phyloP scores from a whole-genome alignment of 805 yeast genomes.

The Blastobotrys chiropterorum region DNA sequence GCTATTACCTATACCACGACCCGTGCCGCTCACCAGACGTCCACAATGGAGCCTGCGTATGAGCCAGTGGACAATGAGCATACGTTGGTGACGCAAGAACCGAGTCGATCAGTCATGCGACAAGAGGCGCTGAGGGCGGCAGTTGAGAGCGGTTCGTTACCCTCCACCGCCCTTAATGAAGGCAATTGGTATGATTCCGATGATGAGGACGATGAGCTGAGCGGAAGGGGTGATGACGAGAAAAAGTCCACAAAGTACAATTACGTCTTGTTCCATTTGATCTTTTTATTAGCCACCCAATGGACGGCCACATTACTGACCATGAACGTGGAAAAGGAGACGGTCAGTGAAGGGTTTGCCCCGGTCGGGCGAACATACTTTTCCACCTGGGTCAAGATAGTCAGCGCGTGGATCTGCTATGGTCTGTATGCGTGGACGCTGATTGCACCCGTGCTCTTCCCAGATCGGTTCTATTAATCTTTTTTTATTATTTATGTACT shows the following conservation, averaged over 20 bases:
- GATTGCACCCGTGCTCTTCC: constrained; percentile 83
- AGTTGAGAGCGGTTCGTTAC: constrained; percentile 91
- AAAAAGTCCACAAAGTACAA: constrained; percentile 65
- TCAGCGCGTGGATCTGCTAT: constrained; percentile 90
- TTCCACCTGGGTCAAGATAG: constrained; percentile 88
- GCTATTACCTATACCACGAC: constrained; percentile 98
- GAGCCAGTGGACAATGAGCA: constrained; percentile 39
- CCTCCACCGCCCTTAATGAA: constrained; percentile 83
- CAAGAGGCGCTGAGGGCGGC: constrained; percentile 87
- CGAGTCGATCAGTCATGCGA: constrained; percentile 68
- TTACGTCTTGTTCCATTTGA: constrained; percentile 80
- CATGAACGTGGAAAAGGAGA: constrained; percentile 80
- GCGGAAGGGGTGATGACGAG: constrained; percentile 46
- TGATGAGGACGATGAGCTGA: constrained; percentile 30
- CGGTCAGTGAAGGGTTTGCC: constrained; percentile 70
- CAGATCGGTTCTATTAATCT: constrained; percentile 61
- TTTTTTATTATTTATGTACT: background rate
- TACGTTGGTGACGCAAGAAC: constrained; percentile 40
- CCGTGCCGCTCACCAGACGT: constrained; percentile 79
- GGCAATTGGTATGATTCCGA: constrained; percentile 52
- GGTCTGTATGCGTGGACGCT: constrained; percentile 83
- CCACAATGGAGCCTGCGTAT: constrained; percentile 45
- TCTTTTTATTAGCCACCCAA: constrained; percentile 92
- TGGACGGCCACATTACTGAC: constrained; percentile 93
- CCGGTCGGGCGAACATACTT: constrained; percentile 98